phyloP scores from a whole-genome alignment of 1,139 yeast genomes.

The Kluyveromyces sp. region DNA sequence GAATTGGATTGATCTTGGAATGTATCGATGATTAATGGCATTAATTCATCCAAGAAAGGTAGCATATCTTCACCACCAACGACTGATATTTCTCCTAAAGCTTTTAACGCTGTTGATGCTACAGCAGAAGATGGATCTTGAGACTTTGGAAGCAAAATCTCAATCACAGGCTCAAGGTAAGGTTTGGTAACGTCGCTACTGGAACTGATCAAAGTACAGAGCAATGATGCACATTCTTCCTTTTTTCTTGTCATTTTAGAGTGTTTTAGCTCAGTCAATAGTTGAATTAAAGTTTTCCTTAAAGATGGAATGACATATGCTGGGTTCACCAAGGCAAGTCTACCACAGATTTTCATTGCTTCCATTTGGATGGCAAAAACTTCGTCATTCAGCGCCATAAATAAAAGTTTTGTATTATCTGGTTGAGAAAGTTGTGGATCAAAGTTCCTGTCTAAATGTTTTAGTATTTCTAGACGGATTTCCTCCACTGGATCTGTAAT shows the following conservation, averaged over 20 bases:
- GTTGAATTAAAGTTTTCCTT: constrained; percentile 76
- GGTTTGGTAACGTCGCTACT: constrained; percentile 81
- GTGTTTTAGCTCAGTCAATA: constrained; percentile 76
- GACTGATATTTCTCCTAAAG: constrained; percentile 83
- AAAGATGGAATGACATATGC: constrained; percentile 93
- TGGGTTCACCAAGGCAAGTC: constrained; percentile 80
- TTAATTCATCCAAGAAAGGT: constrained; percentile 62
- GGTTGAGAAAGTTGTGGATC: constrained; percentile 94
- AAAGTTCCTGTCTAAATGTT: constrained; percentile 63
- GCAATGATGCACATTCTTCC: constrained; percentile 77
- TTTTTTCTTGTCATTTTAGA: constrained; percentile 67
- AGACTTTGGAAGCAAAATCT: constrained; percentile 71
- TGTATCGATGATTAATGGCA: constrained; percentile 83
- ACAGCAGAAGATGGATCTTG: constrained; percentile 69
- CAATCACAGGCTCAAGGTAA: constrained; percentile 82
- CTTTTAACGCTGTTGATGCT: constrained; percentile 75
- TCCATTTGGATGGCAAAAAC: constrained; percentile 72
- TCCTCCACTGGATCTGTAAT: constrained; percentile 88
- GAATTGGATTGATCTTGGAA: constrained; percentile 88
- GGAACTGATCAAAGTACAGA: constrained; percentile 66
- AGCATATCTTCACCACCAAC: constrained; percentile 84
- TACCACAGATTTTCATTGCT: constrained; percentile 75
- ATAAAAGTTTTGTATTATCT: constrained; percentile 73
- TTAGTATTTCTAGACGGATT: constrained; percentile 71
- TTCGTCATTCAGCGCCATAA: constrained; percentile 90